These are phyloP conservation scores for Crithidia expoeki DNA, from an alignment of 208 protist species.

Conservation along the genomic window DNA sequence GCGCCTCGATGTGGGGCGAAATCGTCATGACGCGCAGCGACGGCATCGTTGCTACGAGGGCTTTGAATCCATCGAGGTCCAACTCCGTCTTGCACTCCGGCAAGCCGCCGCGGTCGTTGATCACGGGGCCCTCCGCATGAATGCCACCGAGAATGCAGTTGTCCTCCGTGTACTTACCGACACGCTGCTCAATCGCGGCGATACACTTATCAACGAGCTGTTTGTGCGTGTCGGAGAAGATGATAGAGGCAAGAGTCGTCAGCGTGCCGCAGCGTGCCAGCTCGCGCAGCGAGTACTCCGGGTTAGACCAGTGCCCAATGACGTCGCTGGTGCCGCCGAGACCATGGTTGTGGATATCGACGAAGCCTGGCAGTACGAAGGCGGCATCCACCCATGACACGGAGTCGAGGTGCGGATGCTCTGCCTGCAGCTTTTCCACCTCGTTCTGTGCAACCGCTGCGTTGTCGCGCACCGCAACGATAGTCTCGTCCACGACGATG, in stretches of 20 bases:
- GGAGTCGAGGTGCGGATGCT: conserved; percentile 15
- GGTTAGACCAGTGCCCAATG: conserved; percentile 72
- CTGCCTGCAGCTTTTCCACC: conserved; percentile 16
- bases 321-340: conserved; percentile 66
- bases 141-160: conserved; percentile 70
- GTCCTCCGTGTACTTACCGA: conserved; percentile 43
- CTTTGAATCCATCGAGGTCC: conserved; percentile 43
- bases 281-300: conserved; percentile 63
- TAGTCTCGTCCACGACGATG: conserved; percentile 44
- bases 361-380: conserved; percentile 74
- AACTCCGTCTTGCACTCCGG: conserved; percentile 46
- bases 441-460: conserved; percentile 29
- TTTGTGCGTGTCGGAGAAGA: conserved; percentile 68
- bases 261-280: conserved; percentile 76
- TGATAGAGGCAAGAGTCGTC: conserved; percentile 64
- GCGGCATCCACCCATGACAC: conserved; percentile 27
- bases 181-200: conserved; percentile 43
- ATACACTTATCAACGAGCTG: conserved; percentile 51
- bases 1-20: conserved; percentile 59
- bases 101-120: conserved; percentile 68
- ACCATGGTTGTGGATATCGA: conserved; percentile 84
- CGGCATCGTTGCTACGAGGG: conserved; percentile 55
- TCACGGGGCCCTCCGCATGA: conserved; percentile 72
- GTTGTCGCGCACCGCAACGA: conserved; percentile 38
- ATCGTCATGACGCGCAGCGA: conserved; percentile 77